Evolutionary conservation across 1,284 basidiomycete species (phyloP).

Genomic region (Fomitopsis palustris): DNA sequence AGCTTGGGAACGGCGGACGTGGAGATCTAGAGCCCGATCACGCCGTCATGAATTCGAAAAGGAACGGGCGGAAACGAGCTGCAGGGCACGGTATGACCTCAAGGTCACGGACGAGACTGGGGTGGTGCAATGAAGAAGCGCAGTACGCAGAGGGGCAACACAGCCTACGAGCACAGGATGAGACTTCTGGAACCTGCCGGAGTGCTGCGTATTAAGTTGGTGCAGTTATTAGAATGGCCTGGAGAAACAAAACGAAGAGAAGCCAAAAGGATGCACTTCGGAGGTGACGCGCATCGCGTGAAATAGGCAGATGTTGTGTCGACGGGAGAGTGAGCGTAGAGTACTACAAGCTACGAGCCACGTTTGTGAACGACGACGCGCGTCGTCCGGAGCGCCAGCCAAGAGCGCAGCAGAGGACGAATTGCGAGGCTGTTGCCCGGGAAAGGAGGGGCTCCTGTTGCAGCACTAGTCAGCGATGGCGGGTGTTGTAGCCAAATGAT

Average conservation of each 20-base stretch:
- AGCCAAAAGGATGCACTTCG: background rate
- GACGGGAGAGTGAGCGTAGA: background rate
- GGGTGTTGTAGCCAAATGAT: background rate
- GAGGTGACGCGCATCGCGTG: background rate
- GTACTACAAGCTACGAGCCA: background rate
- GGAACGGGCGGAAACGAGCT: background rate
- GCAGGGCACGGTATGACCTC: background rate
- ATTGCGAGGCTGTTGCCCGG: background rate
- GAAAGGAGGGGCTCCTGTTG: background rate
- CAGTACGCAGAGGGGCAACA: background rate
- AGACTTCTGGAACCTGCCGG: background rate
- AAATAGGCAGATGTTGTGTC: background rate
- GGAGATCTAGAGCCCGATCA: background rate
- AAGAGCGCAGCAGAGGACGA: background rate
- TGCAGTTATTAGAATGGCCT: no score
- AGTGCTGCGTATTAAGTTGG: background rate
- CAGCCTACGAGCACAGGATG: background rate
- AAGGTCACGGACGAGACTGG: background rate
- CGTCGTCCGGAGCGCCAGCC: background rate
- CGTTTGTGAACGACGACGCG: background rate
- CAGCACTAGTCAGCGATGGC: background rate
- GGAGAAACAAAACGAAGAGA: background rate
- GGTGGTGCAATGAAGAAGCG: background rate
- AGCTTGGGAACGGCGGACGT: background rate
- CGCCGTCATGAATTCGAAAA: background rate